These are phyloP conservation scores for Cucurbita pepo DNA, from an alignment of 306 rosid species.

Conservation along the genomic window DNA sequence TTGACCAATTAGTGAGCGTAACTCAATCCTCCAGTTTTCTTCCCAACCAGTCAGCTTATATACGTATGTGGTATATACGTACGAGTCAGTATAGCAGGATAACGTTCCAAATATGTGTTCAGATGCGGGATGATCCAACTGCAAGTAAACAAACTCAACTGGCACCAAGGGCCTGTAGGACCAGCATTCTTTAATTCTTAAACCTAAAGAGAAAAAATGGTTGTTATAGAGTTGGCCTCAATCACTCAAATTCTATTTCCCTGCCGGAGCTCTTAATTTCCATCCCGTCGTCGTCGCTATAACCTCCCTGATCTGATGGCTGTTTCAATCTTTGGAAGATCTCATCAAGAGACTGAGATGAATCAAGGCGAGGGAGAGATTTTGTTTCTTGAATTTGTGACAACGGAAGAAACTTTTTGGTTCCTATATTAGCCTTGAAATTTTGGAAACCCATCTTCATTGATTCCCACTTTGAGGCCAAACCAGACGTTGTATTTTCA, in stretches of 20 bases:
- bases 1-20: not conserved
- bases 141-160: not conserved
- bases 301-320: conserved; percentile 36
- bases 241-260: conserved; percentile 12
- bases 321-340: conserved; percentile 79
- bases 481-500: conserved; percentile 31
- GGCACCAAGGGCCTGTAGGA: conserved; percentile 26
- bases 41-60: not conserved
- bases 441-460: conserved; percentile 68
- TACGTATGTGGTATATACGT: not conserved
- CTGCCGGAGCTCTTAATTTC: conserved; percentile 18
- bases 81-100: not conserved
- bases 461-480: conserved; percentile 59
- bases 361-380: conserved; percentile 35
- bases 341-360: conserved; percentile 81
- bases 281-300: conserved; percentile 23
- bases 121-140: not conserved
- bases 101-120: not conserved
- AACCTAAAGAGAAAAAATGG: conserved; percentile 7
- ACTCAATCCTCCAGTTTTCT: not conserved
- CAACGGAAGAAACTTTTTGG: conserved; percentile 41
- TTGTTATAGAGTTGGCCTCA: conserved; percentile 31
- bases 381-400: conserved; percentile 40
- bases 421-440: conserved; percentile 58
- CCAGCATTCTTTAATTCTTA: conserved; percentile 9